phyloP scores from a whole-genome alignment of 1,139 yeast genomes.

The Tardiomyces depauwii region DNA sequence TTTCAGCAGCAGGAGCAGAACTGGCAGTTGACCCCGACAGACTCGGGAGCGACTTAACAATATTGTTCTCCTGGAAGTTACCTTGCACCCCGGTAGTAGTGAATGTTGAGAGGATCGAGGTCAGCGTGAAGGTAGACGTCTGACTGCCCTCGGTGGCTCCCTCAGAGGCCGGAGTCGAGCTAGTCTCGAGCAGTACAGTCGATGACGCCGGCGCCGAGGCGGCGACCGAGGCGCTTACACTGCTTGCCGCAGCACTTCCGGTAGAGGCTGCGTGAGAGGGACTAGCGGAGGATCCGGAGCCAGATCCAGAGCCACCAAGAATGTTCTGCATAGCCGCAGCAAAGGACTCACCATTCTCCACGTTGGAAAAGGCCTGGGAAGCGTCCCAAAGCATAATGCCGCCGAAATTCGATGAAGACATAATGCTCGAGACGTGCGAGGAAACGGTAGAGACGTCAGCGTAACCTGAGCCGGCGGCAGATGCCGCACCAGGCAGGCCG shows the following conservation, averaged over 20 bases:
- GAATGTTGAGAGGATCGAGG: slow-evolving; percentile 1
- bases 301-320: slow-evolving; percentile 15
- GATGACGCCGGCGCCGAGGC: slow-evolving; percentile 2
- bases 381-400: slow-evolving; percentile 94
- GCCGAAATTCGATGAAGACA: slow-evolving; percentile 46
- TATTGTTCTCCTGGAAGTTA: not conserved
- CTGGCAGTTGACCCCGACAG: too few relatives aligned
- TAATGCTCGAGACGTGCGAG: slow-evolving; percentile 23
- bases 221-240: slow-evolving; percentile 5
- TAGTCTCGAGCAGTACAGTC: not conserved
- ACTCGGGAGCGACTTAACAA: too few relatives aligned
- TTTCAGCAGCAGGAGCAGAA: too few relatives aligned
- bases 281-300: slow-evolving; percentile 4
- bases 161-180: not conserved
- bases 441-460: slow-evolving; percentile 31
- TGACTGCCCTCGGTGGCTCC: not conserved
- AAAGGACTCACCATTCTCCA: slow-evolving; percentile 33
- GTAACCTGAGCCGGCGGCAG: slow-evolving; percentile 66
- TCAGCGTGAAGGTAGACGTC: slow-evolving; percentile 2
- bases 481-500: slow-evolving; percentile 62
- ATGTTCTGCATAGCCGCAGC: slow-evolving; percentile 34
- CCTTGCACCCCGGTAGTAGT: slow-evolving; percentile 1
- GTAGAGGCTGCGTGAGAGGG: slow-evolving; percentile 7
- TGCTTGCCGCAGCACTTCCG: slow-evolving; percentile 4
- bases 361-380: slow-evolving; percentile 57